Percentiles rank a stretch among this genome's conserved stretches.
These are phyloP conservation scores for Gloeostereum incarnatum DNA, from an alignment of 768 basidiomycete genomes.

Conservation along the genomic window DNA sequence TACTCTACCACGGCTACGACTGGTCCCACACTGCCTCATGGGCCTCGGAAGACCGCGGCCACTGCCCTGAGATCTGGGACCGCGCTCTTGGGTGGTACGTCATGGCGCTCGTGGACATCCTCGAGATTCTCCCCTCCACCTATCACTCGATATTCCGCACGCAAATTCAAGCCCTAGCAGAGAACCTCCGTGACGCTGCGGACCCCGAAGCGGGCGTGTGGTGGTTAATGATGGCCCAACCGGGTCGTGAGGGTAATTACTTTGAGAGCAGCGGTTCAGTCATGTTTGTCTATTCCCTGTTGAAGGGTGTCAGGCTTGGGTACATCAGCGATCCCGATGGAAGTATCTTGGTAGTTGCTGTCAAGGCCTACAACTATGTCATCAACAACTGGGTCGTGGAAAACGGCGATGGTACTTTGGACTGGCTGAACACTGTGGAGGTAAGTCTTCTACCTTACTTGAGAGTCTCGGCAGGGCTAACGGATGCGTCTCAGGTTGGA, in stretches of 20 bases:
- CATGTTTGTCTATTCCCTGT: slow-evolving; percentile 37
- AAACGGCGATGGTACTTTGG: slow-evolving; percentile 33
- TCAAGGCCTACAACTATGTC: slow-evolving; percentile 34
- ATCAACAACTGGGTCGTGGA: slow-evolving; percentile 27
- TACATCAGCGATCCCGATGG: slow-evolving; percentile 29
- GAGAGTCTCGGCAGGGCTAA: neutral
- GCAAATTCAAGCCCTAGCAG: slow-evolving; percentile 25
- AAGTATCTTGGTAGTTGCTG: slow-evolving; percentile 19
- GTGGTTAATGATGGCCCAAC: slow-evolving; percentile 44
- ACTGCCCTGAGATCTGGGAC: slow-evolving; percentile 40
- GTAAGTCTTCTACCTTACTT: slow-evolving; percentile 13
- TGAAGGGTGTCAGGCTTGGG: slow-evolving; percentile 34
- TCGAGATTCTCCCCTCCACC: slow-evolving; percentile 25
- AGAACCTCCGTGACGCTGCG: slow-evolving; percentile 26
- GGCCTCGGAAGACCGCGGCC: slow-evolving; percentile 35
- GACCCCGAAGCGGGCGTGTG: slow-evolving; percentile 30
- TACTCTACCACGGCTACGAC: slow-evolving; percentile 43
- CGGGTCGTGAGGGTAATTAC: slow-evolving; percentile 33
- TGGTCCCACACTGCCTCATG: slow-evolving; percentile 30
- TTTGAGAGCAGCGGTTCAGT: slow-evolving; percentile 37
- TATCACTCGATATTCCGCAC: slow-evolving; percentile 19
- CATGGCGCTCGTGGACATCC: slow-evolving; percentile 38
- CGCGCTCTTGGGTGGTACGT: slow-evolving; percentile 35
- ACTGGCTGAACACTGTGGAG: slow-evolving; percentile 35
- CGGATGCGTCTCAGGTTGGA: neutral